Evolutionary conservation across 257 asterid species (phyloP), one percentile per base, ranked within the genome.

Genomic region (Fraxinus quadrangulata): DNA sequence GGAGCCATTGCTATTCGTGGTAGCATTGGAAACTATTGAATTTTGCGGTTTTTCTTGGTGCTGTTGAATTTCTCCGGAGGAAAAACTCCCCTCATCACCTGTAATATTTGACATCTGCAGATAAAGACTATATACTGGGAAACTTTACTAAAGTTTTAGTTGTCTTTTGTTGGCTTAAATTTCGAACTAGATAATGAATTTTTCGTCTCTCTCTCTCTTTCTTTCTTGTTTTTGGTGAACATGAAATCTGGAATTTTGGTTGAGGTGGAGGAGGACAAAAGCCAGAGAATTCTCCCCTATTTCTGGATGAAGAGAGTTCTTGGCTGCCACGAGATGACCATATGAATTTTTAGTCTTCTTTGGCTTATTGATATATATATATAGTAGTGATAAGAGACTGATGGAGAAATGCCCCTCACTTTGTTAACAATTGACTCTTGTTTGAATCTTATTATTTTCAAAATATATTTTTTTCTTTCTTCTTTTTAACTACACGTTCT

Each of bases 291-390:
- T 85, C 88, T 88, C 87, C 87, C 77, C 66, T 77, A 49, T 81
- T 83, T 86, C 73, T 70, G 84, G 78, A 71, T 76, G 75, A 77
- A 63, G 81, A 79, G 75, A 73, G 72, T 71, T 21, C 76, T 77
- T 63, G 74, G 51, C 16, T 42, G 51, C 16, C 17, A 40, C 16
- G 12, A 42, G 79, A 76, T 56, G 56, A 82, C 39, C 73, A 79
- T 71, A 77, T 69, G 80, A 81, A 66, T 77, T 79, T 42, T 81
- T 80, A 79, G 77, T 80, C 89, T 84, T 65, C 88, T 87, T 92
- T 92, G 97, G 97, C 94, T 87, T 92, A 84, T 90, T 83, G 88
- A 80, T 75, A 75, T 80, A 74, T 37, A 36, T 91, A 85, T 87
- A 85, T 83, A 85, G 76, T 49, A 61, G 71, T 82, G 80, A 83